Evolutionary conservation across 2,329 filamentous ascomycete species (phyloP), one percentile per base, ranked within the genome.

Genomic region (Botrytis tulipae): DNA sequence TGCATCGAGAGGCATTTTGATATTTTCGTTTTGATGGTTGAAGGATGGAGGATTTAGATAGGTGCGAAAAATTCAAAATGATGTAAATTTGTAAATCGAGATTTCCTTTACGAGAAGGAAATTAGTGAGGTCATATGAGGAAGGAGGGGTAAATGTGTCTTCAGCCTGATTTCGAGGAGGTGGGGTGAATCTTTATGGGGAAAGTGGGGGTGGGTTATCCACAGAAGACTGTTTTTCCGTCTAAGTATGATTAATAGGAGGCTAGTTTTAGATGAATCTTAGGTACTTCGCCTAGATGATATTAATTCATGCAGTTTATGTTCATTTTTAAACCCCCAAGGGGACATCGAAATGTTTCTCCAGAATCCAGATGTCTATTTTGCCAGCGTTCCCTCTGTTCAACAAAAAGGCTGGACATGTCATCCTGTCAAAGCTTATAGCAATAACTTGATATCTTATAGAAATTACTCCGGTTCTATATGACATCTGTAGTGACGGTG

Each of bases 1-100:
- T 4, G 68, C 66, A 29, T 71, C 67, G 32, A 71, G 63, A 32
- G 72, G 29, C 72, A 73, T 73, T 6, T 63, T 73, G 59, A 59
- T 18, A 4, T 32, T 32, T 29, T 16, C 5, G 9, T 40, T 68
- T 44, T 32, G 48, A 40, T 61, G 2, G 22, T 57, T 69, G 35
- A 8, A 6, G 29, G 32, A 5, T 46, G 9, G 1, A 46, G 9
- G 29, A 46, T 22, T 35, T n/a, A 35, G 40, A 35, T n/a, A 20
- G 20, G 10, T 7, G 51, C 10, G 25, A 32, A 29, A 37, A 46
- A 35, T 70, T 37, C n/a, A 18, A 61, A 14, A 10, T 42, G 6
- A 9, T 57, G 35, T 2, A 10, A 37, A 37, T 10, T 10, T 10
- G 37, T 3, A 42, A 54, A 29, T 42, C 5, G 22, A 68, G n/a